Percentiles rank a stretch among this genome's conserved stretches.
Conservation (phyloP, 2,329 filamentous ascomycete genomes). For the Clarireedia homoeocarpa region DNA sequence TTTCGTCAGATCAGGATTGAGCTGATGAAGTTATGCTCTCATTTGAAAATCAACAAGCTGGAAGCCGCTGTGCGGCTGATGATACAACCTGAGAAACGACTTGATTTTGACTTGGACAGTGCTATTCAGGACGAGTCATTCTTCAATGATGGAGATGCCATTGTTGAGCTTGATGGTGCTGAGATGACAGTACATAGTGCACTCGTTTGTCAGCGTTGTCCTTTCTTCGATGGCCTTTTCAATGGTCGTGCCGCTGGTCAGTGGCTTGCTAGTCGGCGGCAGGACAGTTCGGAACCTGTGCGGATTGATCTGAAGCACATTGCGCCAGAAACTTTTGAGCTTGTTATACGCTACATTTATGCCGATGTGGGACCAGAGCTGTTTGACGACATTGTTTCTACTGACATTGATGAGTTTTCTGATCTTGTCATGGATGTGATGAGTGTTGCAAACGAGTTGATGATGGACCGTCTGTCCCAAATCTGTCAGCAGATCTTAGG, state of each 20-base stretch:
- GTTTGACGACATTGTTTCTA: conserved; percentile 67
- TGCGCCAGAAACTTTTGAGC: conserved; percentile 60
- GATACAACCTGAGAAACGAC: conserved; percentile 51
- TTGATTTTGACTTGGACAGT: conserved; percentile 61
- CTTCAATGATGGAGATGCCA: conserved; percentile 71
- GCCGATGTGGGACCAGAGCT: conserved; percentile 72
- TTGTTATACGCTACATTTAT: conserved; percentile 77
- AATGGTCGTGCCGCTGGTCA: conserved; percentile 76
- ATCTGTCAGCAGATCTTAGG: conserved; percentile 82
- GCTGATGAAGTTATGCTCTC: conserved; percentile 75
- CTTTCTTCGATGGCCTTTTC: conserved; percentile 88
- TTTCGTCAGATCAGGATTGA: conserved; percentile 77
- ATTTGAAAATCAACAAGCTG: conserved; percentile 61
- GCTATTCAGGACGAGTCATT: conserved; percentile 64
- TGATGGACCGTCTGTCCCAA: conserved; percentile 86
- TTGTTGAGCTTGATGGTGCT: conserved; percentile 71
- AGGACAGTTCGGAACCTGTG: conserved; percentile 43
- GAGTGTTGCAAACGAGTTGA: conserved; percentile 84
- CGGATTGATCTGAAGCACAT: conserved; percentile 80
- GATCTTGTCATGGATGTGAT: conserved; percentile 89
- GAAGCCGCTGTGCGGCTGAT: conserved; percentile 74
- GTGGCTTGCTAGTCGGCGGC: conserved; percentile 71
- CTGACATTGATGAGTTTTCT: conserved; percentile 73
- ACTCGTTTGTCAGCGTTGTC: conserved; percentile 74
- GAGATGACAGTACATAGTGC: conserved; percentile 68